These are phyloP conservation scores for Volvox africanus DNA, from an alignment of 139 green algal genomes.

Conservation along the genomic window DNA sequence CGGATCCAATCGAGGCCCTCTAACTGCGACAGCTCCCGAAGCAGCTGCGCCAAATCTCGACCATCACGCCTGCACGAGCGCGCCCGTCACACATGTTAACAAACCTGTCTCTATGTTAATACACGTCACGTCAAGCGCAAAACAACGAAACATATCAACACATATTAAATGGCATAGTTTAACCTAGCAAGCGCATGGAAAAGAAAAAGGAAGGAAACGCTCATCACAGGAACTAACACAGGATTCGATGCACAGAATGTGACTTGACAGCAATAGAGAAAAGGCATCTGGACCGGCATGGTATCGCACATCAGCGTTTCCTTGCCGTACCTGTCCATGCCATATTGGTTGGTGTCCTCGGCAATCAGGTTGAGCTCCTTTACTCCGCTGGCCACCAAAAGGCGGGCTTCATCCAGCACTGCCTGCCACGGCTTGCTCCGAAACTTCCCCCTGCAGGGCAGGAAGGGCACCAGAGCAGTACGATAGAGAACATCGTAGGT, in stretches of 20 bases:
- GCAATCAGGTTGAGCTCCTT: slow-evolving; percentile 93
- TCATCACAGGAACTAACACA: too few relatives aligned
- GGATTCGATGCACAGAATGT: too few relatives aligned
- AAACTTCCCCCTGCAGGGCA: slow-evolving; percentile 83
- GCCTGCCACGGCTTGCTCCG: slow-evolving; percentile 82
- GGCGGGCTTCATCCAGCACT: slow-evolving; percentile 81
- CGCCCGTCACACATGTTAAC: too few relatives aligned
- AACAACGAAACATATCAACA: too few relatives aligned
- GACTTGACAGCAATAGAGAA: too few relatives aligned
- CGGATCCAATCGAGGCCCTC: slow-evolving; percentile 88
- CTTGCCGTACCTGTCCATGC: slow-evolving; percentile 70
- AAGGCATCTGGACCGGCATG: too few relatives aligned
- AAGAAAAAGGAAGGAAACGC: too few relatives aligned
- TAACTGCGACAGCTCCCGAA: slow-evolving; percentile 81
- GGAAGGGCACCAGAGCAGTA: too few relatives aligned
- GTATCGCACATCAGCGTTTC: neutral
- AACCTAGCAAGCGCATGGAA: too few relatives aligned
- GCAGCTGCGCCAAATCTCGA: slow-evolving; percentile 78
- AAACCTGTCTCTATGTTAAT: too few relatives aligned
- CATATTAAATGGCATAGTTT: too few relatives aligned
- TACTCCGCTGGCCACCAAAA: slow-evolving; percentile 78
- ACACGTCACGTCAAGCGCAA: too few relatives aligned
- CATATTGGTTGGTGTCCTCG: slow-evolving; percentile 92
- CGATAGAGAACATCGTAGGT: neutral
- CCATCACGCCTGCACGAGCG: slow-evolving; percentile 64